Evolutionary conservation across 805 yeast species (phyloP).

Genomic region (Lipomyces spencermartinsiae): DNA sequence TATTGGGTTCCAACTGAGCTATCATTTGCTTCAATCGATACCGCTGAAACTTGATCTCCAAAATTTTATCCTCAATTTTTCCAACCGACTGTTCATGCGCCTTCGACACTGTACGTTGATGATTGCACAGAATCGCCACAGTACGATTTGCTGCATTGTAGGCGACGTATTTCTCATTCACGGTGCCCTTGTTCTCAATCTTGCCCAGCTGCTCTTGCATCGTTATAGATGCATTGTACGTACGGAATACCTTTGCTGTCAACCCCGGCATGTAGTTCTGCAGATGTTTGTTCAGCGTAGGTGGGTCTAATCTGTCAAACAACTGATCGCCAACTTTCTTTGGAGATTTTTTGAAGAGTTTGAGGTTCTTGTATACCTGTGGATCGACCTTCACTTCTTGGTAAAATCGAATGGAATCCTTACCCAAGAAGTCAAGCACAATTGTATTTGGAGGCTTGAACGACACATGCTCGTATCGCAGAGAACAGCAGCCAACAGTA

Average conservation of each 20-base stretch:
- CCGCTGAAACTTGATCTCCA: slow-evolving; percentile 85
- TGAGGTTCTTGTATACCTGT: slow-evolving; percentile 89
- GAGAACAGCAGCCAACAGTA: slow-evolving; percentile 96
- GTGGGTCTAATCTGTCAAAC: slow-evolving; percentile 88
- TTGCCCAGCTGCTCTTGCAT: slow-evolving; percentile 93
- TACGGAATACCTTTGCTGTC: slow-evolving; percentile 97
- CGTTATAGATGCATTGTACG: slow-evolving; percentile 93
- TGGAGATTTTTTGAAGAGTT: slow-evolving; percentile 86
- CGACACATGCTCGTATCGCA: slow-evolving; percentile 87
- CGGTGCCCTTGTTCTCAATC: slow-evolving; percentile 84
- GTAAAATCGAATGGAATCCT: slow-evolving; percentile 88
- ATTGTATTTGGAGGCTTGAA: slow-evolving; percentile 85
- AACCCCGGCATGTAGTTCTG: slow-evolving; percentile 91
- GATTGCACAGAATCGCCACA: slow-evolving; percentile 95
- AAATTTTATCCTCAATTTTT: slow-evolving; percentile 75
- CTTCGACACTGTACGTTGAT: slow-evolving; percentile 90
- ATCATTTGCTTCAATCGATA: slow-evolving; percentile 75
- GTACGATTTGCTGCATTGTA: slow-evolving; percentile 95
- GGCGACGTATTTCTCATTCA: slow-evolving; percentile 82
- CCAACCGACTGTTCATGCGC: slow-evolving; percentile 81
- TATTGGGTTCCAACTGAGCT: slow-evolving; percentile 62
- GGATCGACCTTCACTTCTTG: slow-evolving; percentile 91
- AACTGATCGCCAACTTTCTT: slow-evolving; percentile 91
- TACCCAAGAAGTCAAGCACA: slow-evolving; percentile 91
- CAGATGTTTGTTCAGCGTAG: slow-evolving; percentile 80